phyloP scores from a whole-genome alignment of 2,329 filamentous ascomycete species.

The Dissoconium aciculare region DNA sequence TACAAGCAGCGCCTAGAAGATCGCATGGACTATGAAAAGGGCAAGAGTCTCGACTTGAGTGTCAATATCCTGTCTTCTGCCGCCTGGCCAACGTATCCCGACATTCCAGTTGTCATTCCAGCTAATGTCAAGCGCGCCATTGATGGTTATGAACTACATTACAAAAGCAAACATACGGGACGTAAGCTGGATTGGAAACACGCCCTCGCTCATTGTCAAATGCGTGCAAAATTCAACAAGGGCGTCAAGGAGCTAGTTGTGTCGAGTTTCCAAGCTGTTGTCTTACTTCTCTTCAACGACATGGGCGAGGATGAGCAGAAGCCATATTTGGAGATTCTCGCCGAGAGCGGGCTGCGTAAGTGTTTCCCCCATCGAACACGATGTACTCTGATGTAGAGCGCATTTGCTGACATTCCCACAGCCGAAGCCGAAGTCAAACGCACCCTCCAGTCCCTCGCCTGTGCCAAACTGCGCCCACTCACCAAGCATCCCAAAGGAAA shows the following conservation, averaged over 20 bases:
- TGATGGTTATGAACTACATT: conserved; percentile 68
- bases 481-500: conserved; percentile 65
- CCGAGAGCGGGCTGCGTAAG: conserved; percentile 56
- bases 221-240: conserved; percentile 66
- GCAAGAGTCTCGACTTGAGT: conserved; percentile 54
- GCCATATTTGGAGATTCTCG: conserved; percentile 59
- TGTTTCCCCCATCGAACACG: too few species aligned
- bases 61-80: conserved; percentile 85
- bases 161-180: conserved; percentile 78
- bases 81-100: conserved; percentile 85
- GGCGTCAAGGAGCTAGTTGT: conserved; percentile 79
- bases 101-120: conserved; percentile 60
- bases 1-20: conserved; percentile 58
- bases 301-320: conserved; percentile 48
- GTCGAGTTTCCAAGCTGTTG: conserved; percentile 80
- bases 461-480: conserved; percentile 72
- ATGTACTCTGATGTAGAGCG: too few species aligned
- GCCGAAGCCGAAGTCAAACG: conserved; percentile 66
- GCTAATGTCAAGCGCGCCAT: conserved; percentile 60
- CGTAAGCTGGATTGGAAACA: conserved; percentile 85
- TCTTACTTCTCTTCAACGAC: conserved; percentile 80
- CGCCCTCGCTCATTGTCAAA: conserved; percentile 73
- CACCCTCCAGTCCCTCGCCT: conserved; percentile 88
- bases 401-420: too few species aligned
- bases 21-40: conserved; percentile 29